Evolutionary conservation across 805 yeast species (phyloP), one percentile per base, ranked within the genome.

Genomic region (Suhomyces sp.): DNA sequence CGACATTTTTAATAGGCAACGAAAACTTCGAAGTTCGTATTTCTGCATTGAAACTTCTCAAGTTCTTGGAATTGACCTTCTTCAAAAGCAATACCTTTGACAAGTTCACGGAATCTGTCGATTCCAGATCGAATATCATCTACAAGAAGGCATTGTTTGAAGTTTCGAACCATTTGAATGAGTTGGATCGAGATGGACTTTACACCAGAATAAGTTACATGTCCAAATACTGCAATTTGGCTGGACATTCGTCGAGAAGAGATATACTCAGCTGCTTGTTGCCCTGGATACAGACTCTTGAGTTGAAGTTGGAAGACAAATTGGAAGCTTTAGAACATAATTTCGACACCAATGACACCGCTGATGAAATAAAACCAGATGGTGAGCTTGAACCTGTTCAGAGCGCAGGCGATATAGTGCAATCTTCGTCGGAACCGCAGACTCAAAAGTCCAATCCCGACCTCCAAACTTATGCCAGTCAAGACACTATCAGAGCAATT

Each of bases 241-340:
- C 79, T 44, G 86, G 86, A 48, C 72, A 71, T 47, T 78, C 79
- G 21, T 79, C 87, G 1, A 78, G 94, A 61, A 81, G 89, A 52
- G 97, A 92, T 64, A 78, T 93, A 10, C 70, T 93, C 51, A 84
- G 94, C 0, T 85, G 92, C 21, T 67, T 94, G 47, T 73, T 89
- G 8, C 97, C 99, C 1, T 94, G 98, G 97, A 82, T 92, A n/a
- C 94, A 88, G 61, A 82, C 85, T 2, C 84, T 92, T 43, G 88
- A 86, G 44, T 73, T 93, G 50, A 79, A 80, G 17, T 56, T n/a
- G 22, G 41, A 37, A 19, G 41, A 19, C 3, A 15, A 35, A 35
- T 8, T 35, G 4, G 17, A 5, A 15, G 20, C 20, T 4, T 35
- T 35, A 6, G 40, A 35, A 7, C 40, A 35, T 1, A 35, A 35